These are phyloP conservation scores for Exophiala sp. DNA, from an alignment of 2,329 filamentous ascomycete species.

Conservation along the genomic window DNA sequence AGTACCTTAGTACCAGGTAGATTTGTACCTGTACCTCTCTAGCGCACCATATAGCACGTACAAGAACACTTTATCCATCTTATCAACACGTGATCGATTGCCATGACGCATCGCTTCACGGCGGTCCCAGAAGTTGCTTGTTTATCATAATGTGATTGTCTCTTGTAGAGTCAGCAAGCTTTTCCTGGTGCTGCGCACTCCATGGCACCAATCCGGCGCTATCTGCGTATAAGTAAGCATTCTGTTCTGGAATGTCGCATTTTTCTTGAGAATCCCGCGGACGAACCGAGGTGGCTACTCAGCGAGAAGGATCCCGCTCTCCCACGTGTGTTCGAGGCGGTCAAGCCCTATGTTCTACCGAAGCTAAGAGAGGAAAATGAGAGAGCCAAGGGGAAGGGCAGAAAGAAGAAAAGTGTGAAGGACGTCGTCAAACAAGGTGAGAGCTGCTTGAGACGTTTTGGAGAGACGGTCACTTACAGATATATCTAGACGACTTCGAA, in stretches of 20 bases:
- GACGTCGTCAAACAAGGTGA: constrained; percentile 77
- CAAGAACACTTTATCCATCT: too few species aligned
- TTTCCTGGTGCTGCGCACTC: not conserved
- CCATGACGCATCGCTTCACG: not conserved
- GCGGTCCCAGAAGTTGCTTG: too few species aligned
- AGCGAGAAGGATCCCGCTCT: constrained; percentile 70
- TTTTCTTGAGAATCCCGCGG: constrained; percentile 84
- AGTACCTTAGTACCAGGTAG: too few species aligned
- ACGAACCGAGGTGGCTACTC: constrained; percentile 77
- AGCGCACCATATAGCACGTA: too few species aligned
- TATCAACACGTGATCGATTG: not conserved
- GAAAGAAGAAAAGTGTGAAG: constrained; percentile 75
- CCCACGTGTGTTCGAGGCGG: constrained; percentile 73
- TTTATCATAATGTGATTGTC: too few species aligned
- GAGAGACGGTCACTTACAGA: constrained; percentile 2
- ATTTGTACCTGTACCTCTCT: too few species aligned
- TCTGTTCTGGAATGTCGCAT: constrained; percentile 96
- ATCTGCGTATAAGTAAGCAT: constrained; percentile 84
- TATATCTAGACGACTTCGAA: constrained; percentile 75
- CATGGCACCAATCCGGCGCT: constrained; percentile 40
- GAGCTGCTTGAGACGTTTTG: constrained; percentile 27
- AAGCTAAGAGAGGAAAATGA: constrained; percentile 83
- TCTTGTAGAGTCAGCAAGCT: too few species aligned
- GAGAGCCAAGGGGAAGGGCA: constrained; percentile 52
- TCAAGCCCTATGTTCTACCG: constrained; percentile 79